A percentile compares a stretch with the other conserved stretches of the same genome.
Conservation (phyloP, 371 early-diverging fungal genomes). For the Lichtheimia ramosa region DNA sequence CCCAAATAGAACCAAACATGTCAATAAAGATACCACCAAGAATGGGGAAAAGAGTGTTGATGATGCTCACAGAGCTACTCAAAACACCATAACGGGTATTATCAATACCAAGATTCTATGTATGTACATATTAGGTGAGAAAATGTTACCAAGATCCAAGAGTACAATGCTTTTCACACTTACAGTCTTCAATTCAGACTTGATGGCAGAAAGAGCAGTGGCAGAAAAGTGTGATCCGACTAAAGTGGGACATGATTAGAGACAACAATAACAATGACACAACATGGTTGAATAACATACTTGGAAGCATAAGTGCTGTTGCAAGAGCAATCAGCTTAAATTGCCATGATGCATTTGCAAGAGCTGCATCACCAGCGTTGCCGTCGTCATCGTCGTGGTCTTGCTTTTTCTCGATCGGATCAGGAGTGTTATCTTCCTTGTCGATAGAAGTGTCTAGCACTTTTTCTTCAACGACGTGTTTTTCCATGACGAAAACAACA, state of each 20-base stretch:
- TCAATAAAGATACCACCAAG: slow-evolving; percentile 52
- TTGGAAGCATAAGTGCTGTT: slow-evolving; percentile 26
- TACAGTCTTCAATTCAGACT: slow-evolving; percentile 16
- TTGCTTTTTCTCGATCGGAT: not conserved
- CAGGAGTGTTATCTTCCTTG: not conserved
- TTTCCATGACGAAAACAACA: not conserved
- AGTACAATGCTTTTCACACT: not conserved
- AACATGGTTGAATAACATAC: slow-evolving; percentile 5
- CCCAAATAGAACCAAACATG: slow-evolving; percentile 52
- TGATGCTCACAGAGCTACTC: slow-evolving; percentile 46
- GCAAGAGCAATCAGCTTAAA: slow-evolving; percentile 23
- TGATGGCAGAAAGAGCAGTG: slow-evolving; percentile 33
- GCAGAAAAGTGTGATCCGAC: slow-evolving; percentile 37
- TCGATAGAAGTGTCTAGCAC: not conserved
- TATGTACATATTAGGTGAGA: not conserved
- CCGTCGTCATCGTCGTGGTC: not conserved
- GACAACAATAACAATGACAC: not conserved
- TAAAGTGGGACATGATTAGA: not conserved
- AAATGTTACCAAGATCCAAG: not conserved
- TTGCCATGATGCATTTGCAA: slow-evolving; percentile 25
- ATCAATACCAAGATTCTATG: slow-evolving; percentile 34
- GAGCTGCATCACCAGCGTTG: slow-evolving; percentile 19
- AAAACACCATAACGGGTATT: slow-evolving; percentile 59
- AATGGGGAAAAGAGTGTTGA: slow-evolving; percentile 57
- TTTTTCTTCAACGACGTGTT: not conserved